Evolutionary conservation across 805 yeast species (phyloP), one percentile per base, ranked within the genome.

Genomic region (Myxozyma monticola): DNA sequence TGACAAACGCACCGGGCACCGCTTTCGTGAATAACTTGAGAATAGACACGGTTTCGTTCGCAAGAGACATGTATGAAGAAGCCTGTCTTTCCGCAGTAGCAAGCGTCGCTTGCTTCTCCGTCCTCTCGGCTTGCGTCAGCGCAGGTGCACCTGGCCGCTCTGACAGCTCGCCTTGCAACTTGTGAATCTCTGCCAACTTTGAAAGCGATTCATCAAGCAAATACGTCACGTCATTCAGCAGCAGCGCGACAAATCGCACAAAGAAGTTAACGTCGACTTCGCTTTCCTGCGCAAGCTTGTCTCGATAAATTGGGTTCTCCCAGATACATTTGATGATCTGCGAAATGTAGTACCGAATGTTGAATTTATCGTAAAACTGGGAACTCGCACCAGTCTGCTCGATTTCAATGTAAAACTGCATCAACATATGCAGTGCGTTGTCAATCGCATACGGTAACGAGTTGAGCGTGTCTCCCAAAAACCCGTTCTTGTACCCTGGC

Each of bases 371-470:
- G 67, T 91, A 91, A 65, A 91, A 93, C 68, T 93, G 98, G 0
- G 95, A 82, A 6, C 91, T 83, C 1, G 96, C 85, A 8, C 99
- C 99, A 0, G 99, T 93, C 63, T 87, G 89, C 67, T 93, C 99
- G 43, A 91, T 90, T 76, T 87, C 88, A 30, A 93, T 96, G 67
- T 91, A 93, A 55, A 89, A 85, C 61, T 88, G 95, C 68, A 93
- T 76, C 49, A 93, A 74, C 0, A 96, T 85, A 62, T 87, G 89
- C 49, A 93, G 72, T 56, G 93, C 65, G 65, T 89, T 81, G 33
- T 81, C 73, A 26, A 72, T 69, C 1, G 88, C 84, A 20, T 84
- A 62, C 45, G 77, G 76, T 61, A 88, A 82, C 9, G 80, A 71
- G 60, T 77, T 81, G 67, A 88, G 81, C 6, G 84, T 74, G 4